These are phyloP conservation scores for Halteria grandinella DNA, from an alignment of 73 alveolate genomes.

Conservation along the genomic window DNA sequence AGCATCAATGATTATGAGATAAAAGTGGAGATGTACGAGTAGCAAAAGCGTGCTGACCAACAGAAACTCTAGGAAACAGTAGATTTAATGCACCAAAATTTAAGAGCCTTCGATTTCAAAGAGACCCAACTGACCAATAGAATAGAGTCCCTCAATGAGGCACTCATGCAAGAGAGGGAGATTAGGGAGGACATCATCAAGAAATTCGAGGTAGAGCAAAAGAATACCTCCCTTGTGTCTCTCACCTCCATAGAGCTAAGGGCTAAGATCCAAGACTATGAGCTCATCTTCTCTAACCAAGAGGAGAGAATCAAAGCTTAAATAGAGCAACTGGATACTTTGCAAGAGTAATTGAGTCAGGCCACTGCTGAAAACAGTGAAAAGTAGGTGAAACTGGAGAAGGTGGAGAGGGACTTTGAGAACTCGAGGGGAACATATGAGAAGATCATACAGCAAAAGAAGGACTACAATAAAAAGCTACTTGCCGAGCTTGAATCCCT, in stretches of 20 bases:
- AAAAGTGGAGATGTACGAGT: slow-evolving; percentile 9
- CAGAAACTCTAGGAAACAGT: neutral
- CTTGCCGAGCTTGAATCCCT: slow-evolving; percentile 1
- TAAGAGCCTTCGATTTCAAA: neutral
- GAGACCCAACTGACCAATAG: neutral
- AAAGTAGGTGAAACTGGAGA: neutral
- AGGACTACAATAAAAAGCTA: slow-evolving; percentile 6
- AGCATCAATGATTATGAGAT: slow-evolving; percentile 3
- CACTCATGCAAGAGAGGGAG: slow-evolving; percentile 40
- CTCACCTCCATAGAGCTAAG: neutral
- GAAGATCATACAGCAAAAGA: neutral
- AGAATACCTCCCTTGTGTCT: neutral
- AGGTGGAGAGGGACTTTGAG: neutral
- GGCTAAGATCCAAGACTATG: slow-evolving; percentile 34
- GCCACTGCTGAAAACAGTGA: neutral
- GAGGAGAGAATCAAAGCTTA: slow-evolving; percentile 1
- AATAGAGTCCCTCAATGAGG: slow-evolving; percentile 5
- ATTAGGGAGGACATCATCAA: slow-evolving; percentile 61
- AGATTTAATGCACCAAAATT: neutral
- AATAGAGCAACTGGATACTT: neutral
- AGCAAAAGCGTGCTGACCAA: neutral
- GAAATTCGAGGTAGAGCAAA: slow-evolving; percentile 57
- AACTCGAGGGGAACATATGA: neutral
- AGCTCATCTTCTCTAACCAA: slow-evolving; percentile 12
- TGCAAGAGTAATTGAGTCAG: neutral